Base-by-base conservation (phyloP, 768 basidiomycete species). In the Suillus paluster region DNA sequence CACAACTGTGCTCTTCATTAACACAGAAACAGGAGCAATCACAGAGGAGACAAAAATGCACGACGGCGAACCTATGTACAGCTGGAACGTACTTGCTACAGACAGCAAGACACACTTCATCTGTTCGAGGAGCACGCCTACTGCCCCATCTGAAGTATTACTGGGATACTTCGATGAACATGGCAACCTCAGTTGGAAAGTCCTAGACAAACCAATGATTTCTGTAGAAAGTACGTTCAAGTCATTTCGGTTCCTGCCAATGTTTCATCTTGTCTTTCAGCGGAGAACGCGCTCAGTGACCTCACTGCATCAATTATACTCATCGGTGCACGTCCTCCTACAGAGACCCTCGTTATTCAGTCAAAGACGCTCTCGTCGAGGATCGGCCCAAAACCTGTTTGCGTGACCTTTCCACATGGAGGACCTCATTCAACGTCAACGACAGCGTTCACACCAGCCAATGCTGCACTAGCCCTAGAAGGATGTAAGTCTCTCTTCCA, bases 341-440 rank as follows among this genome's bases (percentile, higher is more conserved):
- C 81, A 2, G 86, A 90, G 70, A 83, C 84, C 0, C 21, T 90
- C 15, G 70, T 90, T 15, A 72, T 89, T 21, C 76, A 75, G 44
- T 72, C 76, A 0, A 68, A 71, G 10, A 64, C 62, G 30, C 48
- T 63, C 23, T 52, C 66, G 46, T 58, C 41, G 7, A 68, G 50
- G 5, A 21, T 59, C 17, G 68, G 62, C 14, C 59, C 21, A 1
- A 70, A 70, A n/a, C n/a, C n/a, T n/a, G n/a, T n/a, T n/a, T n/a
- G n/a, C n/a, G n/a, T n/a, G n/a, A n/a, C n/a, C n/a, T n/a, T 77
- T 15, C 81, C 81, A 4, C 90, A 90, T 60, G 89, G 89, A 12
- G 89, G 89, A 2, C 89, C 89, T 0, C 88, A 90, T 66, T 76
- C 68, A 0, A 76, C 79, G 1, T 76, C 68, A 4, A 80, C 79